Evolutionary conservation across 805 yeast species (phyloP).

Genomic region (Cyberlindnera saturnus): DNA sequence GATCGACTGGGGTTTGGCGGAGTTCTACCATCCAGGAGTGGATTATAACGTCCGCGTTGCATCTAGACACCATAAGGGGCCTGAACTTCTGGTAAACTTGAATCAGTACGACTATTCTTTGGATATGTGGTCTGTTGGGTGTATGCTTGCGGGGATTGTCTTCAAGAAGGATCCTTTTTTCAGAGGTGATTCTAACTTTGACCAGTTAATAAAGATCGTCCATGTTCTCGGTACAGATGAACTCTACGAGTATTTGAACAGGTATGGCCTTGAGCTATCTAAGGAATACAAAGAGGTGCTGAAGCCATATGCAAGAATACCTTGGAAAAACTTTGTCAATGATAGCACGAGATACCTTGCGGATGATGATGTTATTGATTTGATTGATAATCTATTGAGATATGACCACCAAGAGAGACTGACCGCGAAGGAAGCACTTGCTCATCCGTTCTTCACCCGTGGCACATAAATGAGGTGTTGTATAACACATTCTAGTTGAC

Average conservation of each 20-base stretch:
- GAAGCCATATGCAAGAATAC: slow-evolving; percentile 26
- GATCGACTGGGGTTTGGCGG: slow-evolving; percentile 96
- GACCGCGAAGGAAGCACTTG: slow-evolving; percentile 86
- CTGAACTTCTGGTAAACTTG: slow-evolving; percentile 80
- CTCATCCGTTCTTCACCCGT: slow-evolving; percentile 43
- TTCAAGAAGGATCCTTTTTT: slow-evolving; percentile 90
- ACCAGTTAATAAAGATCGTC: slow-evolving; percentile 85
- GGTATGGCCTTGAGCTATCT: slow-evolving; percentile 67
- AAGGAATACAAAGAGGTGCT: slow-evolving; percentile 71
- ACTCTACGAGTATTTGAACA: slow-evolving; percentile 58
- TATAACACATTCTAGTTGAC: not conserved
- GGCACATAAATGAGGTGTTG: slow-evolving; percentile 6
- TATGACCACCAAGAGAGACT: slow-evolving; percentile 87
- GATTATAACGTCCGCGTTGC: slow-evolving; percentile 94
- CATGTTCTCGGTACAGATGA: slow-evolving; percentile 84
- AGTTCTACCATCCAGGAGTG: slow-evolving; percentile 82
- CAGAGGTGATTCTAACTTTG: slow-evolving; percentile 86
- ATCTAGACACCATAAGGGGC: slow-evolving; percentile 89
- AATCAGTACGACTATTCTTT: slow-evolving; percentile 87
- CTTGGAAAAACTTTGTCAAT: slow-evolving; percentile 80
- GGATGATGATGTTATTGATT: slow-evolving; percentile 73
- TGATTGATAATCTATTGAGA: slow-evolving; percentile 70
- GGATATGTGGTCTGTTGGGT: slow-evolving; percentile 92
- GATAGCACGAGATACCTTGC: slow-evolving; percentile 63
- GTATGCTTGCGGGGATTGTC: slow-evolving; percentile 85